phyloP scores from a whole-genome alignment of 192 early-diverging fungal genomes.

The Linnemannia hyalina region DNA sequence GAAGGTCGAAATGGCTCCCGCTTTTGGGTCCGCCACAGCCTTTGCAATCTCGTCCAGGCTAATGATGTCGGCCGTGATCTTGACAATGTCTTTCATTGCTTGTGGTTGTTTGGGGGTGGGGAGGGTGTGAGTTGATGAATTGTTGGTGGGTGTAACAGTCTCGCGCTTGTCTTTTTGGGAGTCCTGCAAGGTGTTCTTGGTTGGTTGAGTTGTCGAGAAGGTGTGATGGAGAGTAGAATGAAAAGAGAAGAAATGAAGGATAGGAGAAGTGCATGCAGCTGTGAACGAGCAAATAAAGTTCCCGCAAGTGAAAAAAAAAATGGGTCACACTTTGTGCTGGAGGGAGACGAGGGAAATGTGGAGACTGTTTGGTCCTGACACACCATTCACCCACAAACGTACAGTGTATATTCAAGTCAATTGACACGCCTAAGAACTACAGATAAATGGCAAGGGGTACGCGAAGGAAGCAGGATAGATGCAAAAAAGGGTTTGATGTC shows the following conservation, averaged over 20 bases:
- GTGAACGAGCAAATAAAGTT: not conserved
- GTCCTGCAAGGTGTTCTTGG: not conserved
- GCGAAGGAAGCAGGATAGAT: not conserved
- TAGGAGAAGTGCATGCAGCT: not conserved
- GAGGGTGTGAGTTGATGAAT: no score
- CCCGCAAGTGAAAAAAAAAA: not conserved
- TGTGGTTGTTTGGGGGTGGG: not conserved
- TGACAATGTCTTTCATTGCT: slow-evolving; percentile 60
- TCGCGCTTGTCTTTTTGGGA: not conserved
- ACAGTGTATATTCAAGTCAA: no score
- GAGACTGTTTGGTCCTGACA: not conserved
- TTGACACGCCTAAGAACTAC: no score
- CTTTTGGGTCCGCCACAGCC: slow-evolving; percentile 74
- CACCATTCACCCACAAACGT: not conserved
- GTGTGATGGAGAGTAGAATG: not conserved
- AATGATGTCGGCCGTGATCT: slow-evolving; percentile 69
- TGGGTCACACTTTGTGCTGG: not conserved
- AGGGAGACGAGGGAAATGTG: not conserved
- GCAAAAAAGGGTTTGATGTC: not conserved
- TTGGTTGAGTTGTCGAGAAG: not conserved
- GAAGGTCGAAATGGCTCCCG: slow-evolving; percentile 93
- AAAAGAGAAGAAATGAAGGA: not conserved
- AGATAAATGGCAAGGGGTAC: not conserved
- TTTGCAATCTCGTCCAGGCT: slow-evolving; percentile 70
- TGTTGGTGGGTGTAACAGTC: not conserved